Percentiles rank a stretch among this genome's conserved stretches.
phyloP scores from a whole-genome alignment of 805 yeast species.

The Jamesozyma piceae region DNA sequence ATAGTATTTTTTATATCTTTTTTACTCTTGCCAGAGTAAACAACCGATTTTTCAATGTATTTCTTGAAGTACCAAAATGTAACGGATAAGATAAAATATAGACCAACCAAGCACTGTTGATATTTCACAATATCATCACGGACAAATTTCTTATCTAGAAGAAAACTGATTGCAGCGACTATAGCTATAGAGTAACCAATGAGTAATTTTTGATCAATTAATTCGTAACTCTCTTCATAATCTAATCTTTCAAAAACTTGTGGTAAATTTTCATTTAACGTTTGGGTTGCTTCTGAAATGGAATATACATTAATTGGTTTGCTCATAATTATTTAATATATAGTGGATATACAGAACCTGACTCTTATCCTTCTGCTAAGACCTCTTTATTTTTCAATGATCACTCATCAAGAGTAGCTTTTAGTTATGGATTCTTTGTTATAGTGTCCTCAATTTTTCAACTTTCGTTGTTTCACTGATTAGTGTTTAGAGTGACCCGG shows the following conservation, averaged over 20 bases:
- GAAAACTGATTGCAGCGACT: slow-evolving; percentile 41
- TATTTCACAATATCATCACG: slow-evolving; percentile 36
- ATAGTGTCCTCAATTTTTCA: too few relatives aligned
- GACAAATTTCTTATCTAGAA: slow-evolving; percentile 40
- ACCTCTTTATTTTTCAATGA: background rate
- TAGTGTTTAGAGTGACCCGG: background rate
- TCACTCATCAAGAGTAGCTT: too few relatives aligned
- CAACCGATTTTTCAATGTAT: slow-evolving; percentile 34
- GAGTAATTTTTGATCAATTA: slow-evolving; percentile 39
- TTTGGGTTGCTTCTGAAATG: slow-evolving; percentile 24
- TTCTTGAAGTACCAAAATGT: slow-evolving; percentile 33
- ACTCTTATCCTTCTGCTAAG: too few relatives aligned
- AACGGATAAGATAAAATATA: slow-evolving; percentile 35
- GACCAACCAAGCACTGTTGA: slow-evolving; percentile 33
- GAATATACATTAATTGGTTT: slow-evolving; percentile 28
- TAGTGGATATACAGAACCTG: too few relatives aligned
- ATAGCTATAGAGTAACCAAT: slow-evolving; percentile 43
- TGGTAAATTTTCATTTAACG: slow-evolving; percentile 26
- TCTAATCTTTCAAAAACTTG: slow-evolving; percentile 18
- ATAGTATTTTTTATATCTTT: slow-evolving; percentile 22
- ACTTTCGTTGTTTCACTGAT: too few relatives aligned
- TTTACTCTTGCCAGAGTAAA: slow-evolving; percentile 36
- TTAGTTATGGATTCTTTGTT: too few relatives aligned
- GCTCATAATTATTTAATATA: slow-evolving; percentile 15
- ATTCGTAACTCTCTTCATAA: slow-evolving; percentile 15